These are phyloP conservation scores for Geotrichum fermentans DNA, from an alignment of 1,139 yeast species.

Conservation along the genomic window DNA sequence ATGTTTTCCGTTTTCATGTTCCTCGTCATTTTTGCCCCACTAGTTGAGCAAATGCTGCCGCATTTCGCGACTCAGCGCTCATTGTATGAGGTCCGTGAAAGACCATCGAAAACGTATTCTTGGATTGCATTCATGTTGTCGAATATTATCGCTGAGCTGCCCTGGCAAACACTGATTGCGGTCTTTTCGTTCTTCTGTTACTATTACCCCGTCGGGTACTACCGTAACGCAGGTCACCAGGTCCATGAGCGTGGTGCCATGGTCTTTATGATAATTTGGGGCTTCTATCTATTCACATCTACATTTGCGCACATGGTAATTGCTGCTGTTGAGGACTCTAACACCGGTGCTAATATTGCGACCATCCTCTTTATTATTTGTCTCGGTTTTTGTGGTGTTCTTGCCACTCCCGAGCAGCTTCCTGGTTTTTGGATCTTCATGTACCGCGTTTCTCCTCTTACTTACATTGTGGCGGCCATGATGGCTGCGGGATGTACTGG, in stretches of 20 bases:
- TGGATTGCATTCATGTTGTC: constrained; percentile 60
- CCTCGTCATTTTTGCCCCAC: constrained; percentile 54
- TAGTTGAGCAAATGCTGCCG: constrained; percentile 72
- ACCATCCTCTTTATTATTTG: constrained; percentile 60
- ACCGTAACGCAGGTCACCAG: constrained; percentile 59
- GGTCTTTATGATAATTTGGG: constrained; percentile 53
- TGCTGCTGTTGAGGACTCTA: constrained; percentile 60
- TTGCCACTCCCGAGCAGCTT: constrained; percentile 53
- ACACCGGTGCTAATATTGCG: constrained; percentile 67
- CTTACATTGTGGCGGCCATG: constrained; percentile 59
- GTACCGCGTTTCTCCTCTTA: constrained; percentile 66
- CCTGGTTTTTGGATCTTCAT: constrained; percentile 66
- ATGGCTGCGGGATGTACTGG: constrained; percentile 52
- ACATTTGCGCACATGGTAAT: constrained; percentile 62
- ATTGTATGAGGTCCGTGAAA: constrained; percentile 80
- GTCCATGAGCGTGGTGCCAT: constrained; percentile 59
- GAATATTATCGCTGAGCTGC: constrained; percentile 68
- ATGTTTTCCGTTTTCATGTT: constrained; percentile 66
- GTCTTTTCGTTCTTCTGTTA: constrained; percentile 65
- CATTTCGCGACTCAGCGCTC: constrained; percentile 65
- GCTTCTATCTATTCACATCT: constrained; percentile 55
- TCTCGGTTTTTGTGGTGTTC: constrained; percentile 77
- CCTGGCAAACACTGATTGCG: constrained; percentile 66
- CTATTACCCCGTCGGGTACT: constrained; percentile 68
- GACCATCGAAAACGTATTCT: constrained; percentile 64